These are phyloP conservation scores for Alternaria postmessia DNA, from an alignment of 2,329 filamentous ascomycete species.

Conservation along the genomic window DNA sequence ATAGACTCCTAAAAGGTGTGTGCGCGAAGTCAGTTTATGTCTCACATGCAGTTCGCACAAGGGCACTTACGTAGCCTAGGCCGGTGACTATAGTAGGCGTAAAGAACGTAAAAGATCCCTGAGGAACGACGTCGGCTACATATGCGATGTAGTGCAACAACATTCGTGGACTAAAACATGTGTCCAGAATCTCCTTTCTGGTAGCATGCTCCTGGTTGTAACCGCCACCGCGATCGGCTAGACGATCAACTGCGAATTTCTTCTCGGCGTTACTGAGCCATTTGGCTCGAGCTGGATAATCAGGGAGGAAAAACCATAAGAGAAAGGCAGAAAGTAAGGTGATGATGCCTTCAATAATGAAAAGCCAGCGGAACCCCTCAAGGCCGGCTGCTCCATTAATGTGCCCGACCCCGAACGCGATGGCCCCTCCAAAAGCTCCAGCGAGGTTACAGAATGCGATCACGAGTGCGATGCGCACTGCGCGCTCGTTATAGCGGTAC, in stretches of 20 bases:
- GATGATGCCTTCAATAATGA: constrained; percentile 20
- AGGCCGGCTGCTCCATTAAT: constrained; percentile 46
- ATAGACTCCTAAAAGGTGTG: constrained; percentile 48
- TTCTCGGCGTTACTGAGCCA: constrained; percentile 48
- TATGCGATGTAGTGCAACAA: constrained; percentile 9
- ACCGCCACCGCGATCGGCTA: constrained; percentile 3
- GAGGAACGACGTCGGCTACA: constrained; percentile 5
- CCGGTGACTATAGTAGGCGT: constrained; percentile 72
- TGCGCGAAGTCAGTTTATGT: too few species aligned
- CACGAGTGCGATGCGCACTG: constrained; percentile 61
- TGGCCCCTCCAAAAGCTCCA: constrained; percentile 62
- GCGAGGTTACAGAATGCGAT: constrained; percentile 54
- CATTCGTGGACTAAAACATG: constrained; percentile 4
- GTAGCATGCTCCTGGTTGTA: constrained; percentile 6
- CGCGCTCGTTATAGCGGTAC: constrained; percentile 64
- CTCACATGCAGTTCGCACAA: too few species aligned
- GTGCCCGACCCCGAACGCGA: constrained; percentile 60
- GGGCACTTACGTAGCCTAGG: constrained; percentile 54
- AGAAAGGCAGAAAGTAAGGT: constrained; percentile 24
- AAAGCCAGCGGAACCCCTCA: constrained; percentile 39
- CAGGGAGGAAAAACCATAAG: constrained; percentile 57
- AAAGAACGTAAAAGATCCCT: constrained; percentile 60
- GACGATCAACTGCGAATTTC: constrained; percentile 9
- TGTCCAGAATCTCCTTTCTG: constrained; percentile 1
- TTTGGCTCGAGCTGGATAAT: constrained; percentile 57